These are phyloP conservation scores for Penicillium paxilli DNA, from an alignment of 495 filamentous ascomycete species.

Conservation along the genomic window DNA sequence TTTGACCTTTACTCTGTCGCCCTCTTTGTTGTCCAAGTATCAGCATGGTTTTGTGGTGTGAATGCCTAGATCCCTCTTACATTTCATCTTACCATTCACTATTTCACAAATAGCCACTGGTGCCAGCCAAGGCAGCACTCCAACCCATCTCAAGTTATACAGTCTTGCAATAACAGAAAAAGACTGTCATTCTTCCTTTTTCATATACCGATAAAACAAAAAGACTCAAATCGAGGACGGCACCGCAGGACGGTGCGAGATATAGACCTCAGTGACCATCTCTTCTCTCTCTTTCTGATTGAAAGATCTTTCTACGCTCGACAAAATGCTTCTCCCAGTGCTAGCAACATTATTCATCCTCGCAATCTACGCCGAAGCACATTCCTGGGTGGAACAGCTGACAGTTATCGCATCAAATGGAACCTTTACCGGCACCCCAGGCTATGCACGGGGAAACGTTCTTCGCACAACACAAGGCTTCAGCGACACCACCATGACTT, in stretches of 20 bases:
- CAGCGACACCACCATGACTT: conserved; percentile 50
- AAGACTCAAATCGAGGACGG: not conserved
- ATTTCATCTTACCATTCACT: not conserved
- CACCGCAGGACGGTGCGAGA: conserved; percentile 13
- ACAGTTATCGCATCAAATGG: conserved; percentile 70
- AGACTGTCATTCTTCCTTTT: not conserved
- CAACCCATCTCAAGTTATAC: not conserved
- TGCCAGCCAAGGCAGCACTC: not conserved
- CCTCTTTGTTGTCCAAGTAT: conserved; percentile 1
- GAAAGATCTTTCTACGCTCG: not conserved
- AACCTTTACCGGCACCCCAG: conserved; percentile 65
- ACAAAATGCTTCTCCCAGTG: conserved; percentile 10
- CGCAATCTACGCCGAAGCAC: conserved; percentile 48
- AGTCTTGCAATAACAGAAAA: not conserved
- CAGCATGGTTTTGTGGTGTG: conserved; percentile 11
- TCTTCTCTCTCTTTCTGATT: not conserved
- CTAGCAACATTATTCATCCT: conserved; percentile 29
- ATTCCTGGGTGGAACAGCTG: conserved; percentile 80
- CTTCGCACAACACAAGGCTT: conserved; percentile 49
- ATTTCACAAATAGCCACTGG: not conserved
- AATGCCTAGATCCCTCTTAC: conserved; percentile 3
- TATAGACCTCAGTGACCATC: not conserved
- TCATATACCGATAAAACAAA: not conserved
- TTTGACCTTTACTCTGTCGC: conserved; percentile 10
- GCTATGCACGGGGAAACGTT: conserved; percentile 65